Evolutionary conservation across 768 basidiomycete species (phyloP).

Genomic region (Boletus vermiculosoides): DNA sequence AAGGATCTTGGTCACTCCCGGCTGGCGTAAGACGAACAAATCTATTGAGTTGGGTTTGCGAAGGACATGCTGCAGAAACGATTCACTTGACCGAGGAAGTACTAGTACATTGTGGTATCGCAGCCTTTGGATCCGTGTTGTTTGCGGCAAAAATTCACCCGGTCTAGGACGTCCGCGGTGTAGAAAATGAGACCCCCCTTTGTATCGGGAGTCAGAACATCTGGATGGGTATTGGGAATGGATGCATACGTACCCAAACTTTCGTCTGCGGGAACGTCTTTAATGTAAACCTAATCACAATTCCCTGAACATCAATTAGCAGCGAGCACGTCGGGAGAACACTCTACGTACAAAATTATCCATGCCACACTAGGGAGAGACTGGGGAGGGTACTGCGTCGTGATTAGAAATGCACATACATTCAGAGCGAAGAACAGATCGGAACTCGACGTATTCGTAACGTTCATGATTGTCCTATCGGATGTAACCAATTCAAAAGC

Average conservation of each 20-base stretch:
- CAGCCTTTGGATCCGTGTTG: constrained; percentile 23
- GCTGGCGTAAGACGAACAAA: not conserved
- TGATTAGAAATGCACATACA: constrained; percentile 19
- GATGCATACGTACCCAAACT: constrained; percentile 53
- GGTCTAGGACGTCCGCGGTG: constrained; percentile 5
- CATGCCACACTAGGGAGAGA: constrained; percentile 47
- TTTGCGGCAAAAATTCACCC: constrained; percentile 17
- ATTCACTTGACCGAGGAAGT: not conserved
- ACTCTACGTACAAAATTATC: constrained; percentile 52
- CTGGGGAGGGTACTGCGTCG: not conserved
- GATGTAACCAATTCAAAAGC: constrained; percentile 54
- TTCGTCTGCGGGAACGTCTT: constrained; percentile 51
- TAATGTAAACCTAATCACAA: constrained; percentile 58
- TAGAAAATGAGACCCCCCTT: constrained; percentile 52
- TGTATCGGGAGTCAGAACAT: not conserved
- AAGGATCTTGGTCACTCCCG: constrained; percentile 32
- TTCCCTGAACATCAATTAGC: constrained; percentile 37
- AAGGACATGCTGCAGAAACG: no score
- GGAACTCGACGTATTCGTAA: not conserved
- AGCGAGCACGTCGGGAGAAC: not conserved
- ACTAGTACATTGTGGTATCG: constrained; percentile 44
- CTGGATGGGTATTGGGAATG: not conserved
- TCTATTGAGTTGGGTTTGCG: not conserved
- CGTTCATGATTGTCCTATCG: constrained; percentile 40
- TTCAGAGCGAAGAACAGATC: constrained; percentile 29